Conservation (phyloP, 78 protist genomes). For the Dictyostelium firmibasis region DNA sequence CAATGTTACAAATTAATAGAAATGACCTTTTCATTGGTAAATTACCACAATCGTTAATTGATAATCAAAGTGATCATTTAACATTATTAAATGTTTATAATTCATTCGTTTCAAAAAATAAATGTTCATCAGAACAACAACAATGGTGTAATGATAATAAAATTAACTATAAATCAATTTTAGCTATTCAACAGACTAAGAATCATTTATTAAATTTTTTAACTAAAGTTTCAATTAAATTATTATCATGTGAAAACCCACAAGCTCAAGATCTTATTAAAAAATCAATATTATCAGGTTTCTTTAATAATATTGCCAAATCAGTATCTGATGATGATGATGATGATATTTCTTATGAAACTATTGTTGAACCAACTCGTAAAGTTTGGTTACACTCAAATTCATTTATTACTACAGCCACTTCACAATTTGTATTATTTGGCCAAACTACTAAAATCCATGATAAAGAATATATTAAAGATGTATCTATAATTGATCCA, state of each 20-base stretch:
- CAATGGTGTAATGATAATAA: constrained; percentile 71
- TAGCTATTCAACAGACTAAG: constrained; percentile 9
- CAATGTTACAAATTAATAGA: constrained; percentile 49
- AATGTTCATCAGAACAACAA: not conserved
- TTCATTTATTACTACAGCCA: constrained; percentile 43
- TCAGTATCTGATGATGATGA: constrained; percentile 29
- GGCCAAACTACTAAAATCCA: constrained; percentile 62
- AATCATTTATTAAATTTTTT: constrained; percentile 58
- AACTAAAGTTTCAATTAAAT: constrained; percentile 10
- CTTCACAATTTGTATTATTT: constrained; percentile 82
- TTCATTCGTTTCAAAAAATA: not conserved
- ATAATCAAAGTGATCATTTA: constrained; percentile 91
- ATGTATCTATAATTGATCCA: constrained; percentile 88
- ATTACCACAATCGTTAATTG: constrained; percentile 7
- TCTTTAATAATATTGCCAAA: constrained; percentile 83
- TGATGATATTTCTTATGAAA: constrained; percentile 18
- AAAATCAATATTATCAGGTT: constrained; percentile 80
- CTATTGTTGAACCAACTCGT: constrained; percentile 11
- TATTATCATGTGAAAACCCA: not conserved
- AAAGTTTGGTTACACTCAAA: constrained; percentile 77
- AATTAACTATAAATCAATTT: constrained; percentile 31
- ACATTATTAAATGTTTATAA: constrained; percentile 86
- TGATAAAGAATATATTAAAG: constrained; percentile 84
- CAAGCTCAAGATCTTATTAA: not conserved
- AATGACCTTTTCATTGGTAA: not conserved